Percentiles rank a stretch among this genome's conserved stretches.
phyloP scores from a whole-genome alignment of 257 asterid species.

The Solanum peruvianum region DNA sequence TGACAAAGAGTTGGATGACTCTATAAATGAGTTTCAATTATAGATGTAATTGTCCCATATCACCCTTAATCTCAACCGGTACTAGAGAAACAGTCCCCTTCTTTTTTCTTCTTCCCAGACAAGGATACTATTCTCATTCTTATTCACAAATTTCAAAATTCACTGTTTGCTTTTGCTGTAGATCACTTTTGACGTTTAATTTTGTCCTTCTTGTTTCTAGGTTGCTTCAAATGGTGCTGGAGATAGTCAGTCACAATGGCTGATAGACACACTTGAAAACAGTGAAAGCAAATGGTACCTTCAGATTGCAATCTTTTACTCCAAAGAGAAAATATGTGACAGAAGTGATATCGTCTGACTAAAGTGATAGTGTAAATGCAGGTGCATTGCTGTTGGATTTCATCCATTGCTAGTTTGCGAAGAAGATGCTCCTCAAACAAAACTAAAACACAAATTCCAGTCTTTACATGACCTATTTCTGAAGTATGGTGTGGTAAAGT shows the following conservation, averaged over 20 bases:
- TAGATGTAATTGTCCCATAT: background rate
- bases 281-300: slow-evolving; percentile 45
- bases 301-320: background rate
- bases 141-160: background rate
- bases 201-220: slow-evolving; percentile 15
- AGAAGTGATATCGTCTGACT: background rate
- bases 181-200: background rate
- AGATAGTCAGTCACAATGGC: slow-evolving; percentile 33
- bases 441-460: background rate
- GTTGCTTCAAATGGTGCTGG: slow-evolving; percentile 14
- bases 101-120: background rate
- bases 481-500: slow-evolving; percentile 45
- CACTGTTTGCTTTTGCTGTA: background rate
- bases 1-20: background rate
- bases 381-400: slow-evolving; percentile 47
- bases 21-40: background rate
- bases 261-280: slow-evolving; percentile 30
- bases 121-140: background rate
- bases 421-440: background rate
- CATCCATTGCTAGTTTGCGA: slow-evolving; percentile 28
- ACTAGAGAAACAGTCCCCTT: background rate
- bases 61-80: background rate
- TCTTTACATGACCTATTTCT: slow-evolving; percentile 15
- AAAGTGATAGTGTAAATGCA: slow-evolving; percentile 6
- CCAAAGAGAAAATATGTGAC: background rate